Percentiles rank a stretch among this genome's conserved stretches.
Conservation (phyloP, 495 filamentous ascomycete genomes). For the Tuber melanosporum region DNA sequence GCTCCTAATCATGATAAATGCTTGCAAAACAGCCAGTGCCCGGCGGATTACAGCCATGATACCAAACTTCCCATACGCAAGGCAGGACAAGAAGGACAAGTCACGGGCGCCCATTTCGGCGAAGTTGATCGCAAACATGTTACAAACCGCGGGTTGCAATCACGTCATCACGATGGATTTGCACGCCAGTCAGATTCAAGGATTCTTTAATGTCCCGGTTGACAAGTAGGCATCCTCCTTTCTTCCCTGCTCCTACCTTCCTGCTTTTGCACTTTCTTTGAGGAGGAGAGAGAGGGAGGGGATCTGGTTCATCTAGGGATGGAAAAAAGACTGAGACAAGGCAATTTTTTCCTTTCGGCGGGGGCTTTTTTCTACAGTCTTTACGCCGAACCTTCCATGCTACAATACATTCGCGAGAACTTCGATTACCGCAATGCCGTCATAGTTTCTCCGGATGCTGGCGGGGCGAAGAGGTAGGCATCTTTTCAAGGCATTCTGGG, state of each 20-base stretch:
- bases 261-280: conserved; percentile 7
- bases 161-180: conserved; percentile 88
- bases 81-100: conserved; percentile 99
- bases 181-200: conserved; percentile 71
- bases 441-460: conserved; percentile 93
- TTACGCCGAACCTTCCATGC: conserved; percentile 88
- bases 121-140: conserved; percentile 94
- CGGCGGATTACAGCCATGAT: conserved; percentile 86
- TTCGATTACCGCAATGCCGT: conserved; percentile 75
- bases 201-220: conserved; percentile 97
- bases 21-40: conserved; percentile 93
- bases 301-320: neutral
- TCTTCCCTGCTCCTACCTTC: neutral
- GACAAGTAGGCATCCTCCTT: conserved; percentile 48
- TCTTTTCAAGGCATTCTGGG: neutral
- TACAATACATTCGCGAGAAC: conserved; percentile 86
- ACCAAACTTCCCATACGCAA: conserved; percentile 97
- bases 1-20: conserved; percentile 97
- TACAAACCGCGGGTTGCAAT: conserved; percentile 84
- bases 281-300: neutral
- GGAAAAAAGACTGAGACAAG: conserved; percentile 8
- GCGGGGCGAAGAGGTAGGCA: conserved; percentile 81
- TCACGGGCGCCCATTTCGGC: conserved; percentile 84
- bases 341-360: neutral
- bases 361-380: conserved; percentile 53